Percentiles rank a stretch among this genome's conserved stretches.
Conservation (phyloP, 2,329 filamentous ascomycete species). For the Albophoma yamanashiensis region DNA sequence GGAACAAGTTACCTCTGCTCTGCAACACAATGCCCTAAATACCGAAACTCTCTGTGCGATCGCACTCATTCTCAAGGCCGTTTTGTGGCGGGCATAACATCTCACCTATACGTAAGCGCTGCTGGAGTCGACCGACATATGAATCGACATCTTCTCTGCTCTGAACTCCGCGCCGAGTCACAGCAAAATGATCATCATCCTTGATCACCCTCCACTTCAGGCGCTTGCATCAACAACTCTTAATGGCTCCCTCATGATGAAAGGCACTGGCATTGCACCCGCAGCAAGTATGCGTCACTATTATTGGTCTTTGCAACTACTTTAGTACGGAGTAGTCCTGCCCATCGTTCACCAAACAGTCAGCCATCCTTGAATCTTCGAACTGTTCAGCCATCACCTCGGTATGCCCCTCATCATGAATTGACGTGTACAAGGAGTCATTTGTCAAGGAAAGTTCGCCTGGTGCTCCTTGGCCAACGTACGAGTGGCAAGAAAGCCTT, state of each 20-base stretch:
- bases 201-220: neutral
- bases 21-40: neutral
- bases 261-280: neutral
- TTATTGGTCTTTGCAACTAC: neutral
- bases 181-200: neutral
- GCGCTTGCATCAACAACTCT: neutral
- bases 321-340: no score
- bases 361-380: neutral
- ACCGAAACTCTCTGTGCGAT: neutral
- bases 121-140: neutral
- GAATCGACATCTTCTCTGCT: neutral
- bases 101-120: neutral
- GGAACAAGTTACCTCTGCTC: neutral
- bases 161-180: neutral
- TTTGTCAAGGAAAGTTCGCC: neutral
- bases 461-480: neutral
- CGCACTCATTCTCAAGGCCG: neutral
- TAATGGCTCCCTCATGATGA: neutral
- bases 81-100: neutral
- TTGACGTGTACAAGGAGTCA: neutral
- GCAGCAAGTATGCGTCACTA: neutral
- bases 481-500: neutral
- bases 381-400: neutral
- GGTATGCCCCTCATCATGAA: neutral
- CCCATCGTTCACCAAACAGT: neutral